Evolutionary conservation across 2,329 filamentous ascomycete species (phyloP).

Genomic region (Colletotrichum sp.): DNA sequence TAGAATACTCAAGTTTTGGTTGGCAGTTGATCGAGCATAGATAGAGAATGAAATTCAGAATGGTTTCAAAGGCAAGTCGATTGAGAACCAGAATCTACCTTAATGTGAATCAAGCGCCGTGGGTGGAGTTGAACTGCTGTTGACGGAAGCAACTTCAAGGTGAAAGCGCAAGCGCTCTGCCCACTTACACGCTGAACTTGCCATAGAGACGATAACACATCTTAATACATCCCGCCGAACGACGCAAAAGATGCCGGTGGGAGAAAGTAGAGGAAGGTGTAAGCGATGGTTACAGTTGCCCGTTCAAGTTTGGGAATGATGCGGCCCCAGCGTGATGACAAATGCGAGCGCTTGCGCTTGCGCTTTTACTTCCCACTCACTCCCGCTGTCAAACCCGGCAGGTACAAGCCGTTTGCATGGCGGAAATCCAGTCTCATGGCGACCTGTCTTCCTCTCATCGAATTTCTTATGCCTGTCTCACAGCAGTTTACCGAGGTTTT

Average conservation of each 20-base stretch:
- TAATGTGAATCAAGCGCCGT: neutral
- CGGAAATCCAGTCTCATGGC: neutral
- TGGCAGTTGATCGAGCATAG: neutral
- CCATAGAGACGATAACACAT: neutral
- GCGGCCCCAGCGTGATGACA: neutral
- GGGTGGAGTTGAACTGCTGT: neutral
- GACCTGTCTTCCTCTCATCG: neutral
- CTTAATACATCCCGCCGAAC: neutral
- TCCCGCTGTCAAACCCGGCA: neutral
- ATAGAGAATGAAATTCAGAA: neutral
- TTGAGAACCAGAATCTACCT: neutral
- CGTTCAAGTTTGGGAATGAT: neutral
- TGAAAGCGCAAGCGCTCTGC: neutral
- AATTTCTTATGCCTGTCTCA: neutral
- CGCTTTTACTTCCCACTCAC: neutral
- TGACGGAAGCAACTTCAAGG: too few relatives aligned
- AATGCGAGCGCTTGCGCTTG: neutral
- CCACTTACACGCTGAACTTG: neutral
- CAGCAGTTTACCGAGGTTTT: neutral
- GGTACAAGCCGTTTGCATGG: neutral
- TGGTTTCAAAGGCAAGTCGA: neutral
- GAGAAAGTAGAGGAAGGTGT: neutral
- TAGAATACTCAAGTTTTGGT: neutral
- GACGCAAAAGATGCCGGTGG: neutral
- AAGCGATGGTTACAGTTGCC: neutral